Base-by-base conservation (phyloP, 192 early-diverging fungal genomes). In the Coemansia sp. region DNA sequence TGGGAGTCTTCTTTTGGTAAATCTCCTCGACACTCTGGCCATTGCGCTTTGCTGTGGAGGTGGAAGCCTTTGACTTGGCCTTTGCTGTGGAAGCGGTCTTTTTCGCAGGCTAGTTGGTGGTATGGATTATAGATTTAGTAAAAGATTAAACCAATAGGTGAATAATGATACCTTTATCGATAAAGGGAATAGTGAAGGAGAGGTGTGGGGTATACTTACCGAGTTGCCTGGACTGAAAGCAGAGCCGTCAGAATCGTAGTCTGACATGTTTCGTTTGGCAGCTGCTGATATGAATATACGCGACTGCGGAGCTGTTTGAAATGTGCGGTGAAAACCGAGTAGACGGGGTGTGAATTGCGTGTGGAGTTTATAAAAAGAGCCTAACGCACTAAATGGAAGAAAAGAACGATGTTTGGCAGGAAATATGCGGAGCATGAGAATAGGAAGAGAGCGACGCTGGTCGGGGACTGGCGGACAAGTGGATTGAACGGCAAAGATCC, bases 1-100 rank as follows among this genome's bases (percentile, higher is more conserved):
- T 62, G 34, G 93, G 96, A 0, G 92, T 87, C 64, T 95, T 96
- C 60, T 95, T 95, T 68, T 96, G 90, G 73, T 96, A 99, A 19
- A 92, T 93, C 61, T 98, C 86, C 65, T 93, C 89, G 38, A 91
- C 80, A 2, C 82, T 81, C 51, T 77, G 69, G 9, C 67, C 59
- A 43, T 58, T 50, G 38, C 59, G 53, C 37, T 57, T 65, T 46
- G 52, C 44, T 48, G 53, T 38, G 7, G 53, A 40, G 19, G 53
- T 23, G 0, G 43, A 33, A 18, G 51, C n/a, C 18, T 73, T 73
- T 42, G 56, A 25, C 21, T 58, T 64, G 57, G 53, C 30, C 51
- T 53, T 54, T 27, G 30, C 27, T 47, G 50, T 50, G 21, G 61
- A 23, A 23, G 44, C 60, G n/a, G 61, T 68, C 21, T 47, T 18